A percentile compares a stretch with the other conserved stretches of the same genome.
Evolutionary conservation across 163 green algal species (phyloP).

Genomic region (Chlorella variabilis): DNA sequence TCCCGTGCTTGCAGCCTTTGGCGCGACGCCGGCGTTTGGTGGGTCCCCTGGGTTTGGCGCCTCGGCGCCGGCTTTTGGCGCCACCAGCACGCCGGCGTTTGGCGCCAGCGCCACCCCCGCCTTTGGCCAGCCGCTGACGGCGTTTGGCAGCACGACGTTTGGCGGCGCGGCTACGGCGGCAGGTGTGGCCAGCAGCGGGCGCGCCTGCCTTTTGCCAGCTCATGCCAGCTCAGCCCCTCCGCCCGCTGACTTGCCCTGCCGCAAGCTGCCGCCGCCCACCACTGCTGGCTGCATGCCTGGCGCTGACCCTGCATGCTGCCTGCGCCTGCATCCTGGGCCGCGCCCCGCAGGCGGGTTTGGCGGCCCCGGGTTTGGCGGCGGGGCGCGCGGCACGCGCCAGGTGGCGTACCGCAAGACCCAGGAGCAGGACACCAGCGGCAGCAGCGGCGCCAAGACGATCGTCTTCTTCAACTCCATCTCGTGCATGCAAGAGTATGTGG

Average conservation of each 20-base stretch:
- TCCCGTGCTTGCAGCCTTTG: conserved; percentile 51
- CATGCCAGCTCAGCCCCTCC: too few relatives aligned
- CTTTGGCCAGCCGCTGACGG: conserved; percentile 42
- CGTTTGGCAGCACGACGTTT: conserved; percentile 42
- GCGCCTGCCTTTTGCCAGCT: too few relatives aligned
- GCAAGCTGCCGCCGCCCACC: too few relatives aligned
- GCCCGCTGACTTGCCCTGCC: too few relatives aligned
- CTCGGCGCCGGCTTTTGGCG: conserved; percentile 47
- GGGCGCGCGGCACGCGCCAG: conserved; percentile 52
- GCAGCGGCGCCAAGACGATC: conserved; percentile 2
- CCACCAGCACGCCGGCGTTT: conserved; percentile 43
- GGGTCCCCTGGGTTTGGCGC: conserved; percentile 67
- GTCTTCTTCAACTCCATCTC: conserved; percentile 81
- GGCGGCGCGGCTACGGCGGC: background rate
- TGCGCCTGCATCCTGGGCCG: too few relatives aligned
- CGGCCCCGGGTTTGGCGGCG: conserved; percentile 7
- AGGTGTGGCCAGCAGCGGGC: background rate
- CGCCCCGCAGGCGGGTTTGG: conserved; percentile 34
- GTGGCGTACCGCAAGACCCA: conserved; percentile 63
- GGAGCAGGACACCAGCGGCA: conserved; percentile 43
- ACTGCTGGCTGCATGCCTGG: too few relatives aligned
- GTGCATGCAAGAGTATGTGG: conserved; percentile 77
- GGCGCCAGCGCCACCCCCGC: conserved; percentile 26
- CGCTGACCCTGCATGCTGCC: too few relatives aligned
- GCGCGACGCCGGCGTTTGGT: conserved; percentile 33